A percentile compares a stretch with the other conserved stretches of the same genome.
phyloP scores from a whole-genome alignment of 2,329 filamentous ascomycete species.

The Trichoderma koningii region DNA sequence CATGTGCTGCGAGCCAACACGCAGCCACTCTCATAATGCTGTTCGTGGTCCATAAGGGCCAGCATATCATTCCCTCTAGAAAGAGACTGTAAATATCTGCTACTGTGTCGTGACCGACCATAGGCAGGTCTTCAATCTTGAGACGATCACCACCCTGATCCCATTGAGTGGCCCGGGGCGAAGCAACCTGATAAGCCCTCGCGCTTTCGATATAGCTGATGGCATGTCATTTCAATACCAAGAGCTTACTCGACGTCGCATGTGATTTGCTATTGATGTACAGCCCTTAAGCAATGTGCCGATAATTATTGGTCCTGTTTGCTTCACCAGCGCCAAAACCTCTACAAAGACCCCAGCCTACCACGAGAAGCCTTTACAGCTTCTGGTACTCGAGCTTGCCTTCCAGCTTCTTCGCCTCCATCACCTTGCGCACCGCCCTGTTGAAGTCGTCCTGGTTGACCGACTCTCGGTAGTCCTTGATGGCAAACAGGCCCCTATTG shows the following conservation, averaged over 20 bases:
- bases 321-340: constrained; percentile 16
- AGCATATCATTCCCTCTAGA: too few species aligned
- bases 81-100: background rate
- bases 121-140: background rate
- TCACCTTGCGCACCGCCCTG: constrained; percentile 96
- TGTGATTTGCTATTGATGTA: constrained; percentile 34
- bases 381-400: constrained; percentile 98
- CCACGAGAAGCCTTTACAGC: constrained; percentile 55
- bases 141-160: background rate
- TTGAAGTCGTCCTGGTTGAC: constrained; percentile 99
- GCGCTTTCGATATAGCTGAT: background rate
- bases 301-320: background rate
- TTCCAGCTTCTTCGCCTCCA: constrained; percentile 96
- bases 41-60: too few species aligned
- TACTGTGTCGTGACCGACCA: background rate
- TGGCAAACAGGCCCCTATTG: constrained; percentile 84
- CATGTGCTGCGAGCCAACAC: constrained; percentile 5
- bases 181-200: too few species aligned
- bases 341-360: background rate
- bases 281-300: constrained; percentile 36
- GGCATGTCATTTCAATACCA: constrained; percentile 32
- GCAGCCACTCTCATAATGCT: constrained; percentile 1
- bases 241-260: constrained; percentile 32
- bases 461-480: constrained; percentile 95
- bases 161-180: too few species aligned